These are phyloP conservation scores for Saccharomycopsis sp. DNA, from an alignment of 805 yeast species.

Conservation along the genomic window DNA sequence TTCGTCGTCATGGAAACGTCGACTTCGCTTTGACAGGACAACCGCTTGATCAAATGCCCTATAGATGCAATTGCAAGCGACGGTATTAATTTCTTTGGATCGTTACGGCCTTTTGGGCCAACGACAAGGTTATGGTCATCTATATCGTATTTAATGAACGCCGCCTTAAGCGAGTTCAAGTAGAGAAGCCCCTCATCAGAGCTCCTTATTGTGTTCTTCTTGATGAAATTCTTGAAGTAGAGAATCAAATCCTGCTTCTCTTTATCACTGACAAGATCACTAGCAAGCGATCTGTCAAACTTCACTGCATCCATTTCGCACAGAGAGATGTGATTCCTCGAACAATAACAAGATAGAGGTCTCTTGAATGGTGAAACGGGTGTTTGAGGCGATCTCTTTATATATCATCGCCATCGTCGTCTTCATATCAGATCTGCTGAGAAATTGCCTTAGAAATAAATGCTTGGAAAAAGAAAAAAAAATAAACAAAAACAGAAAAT, in stretches of 20 bases:
- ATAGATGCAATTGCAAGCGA: constrained; percentile 10
- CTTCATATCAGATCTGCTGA: no score
- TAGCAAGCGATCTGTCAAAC: constrained; percentile 1
- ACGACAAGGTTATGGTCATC: not conserved
- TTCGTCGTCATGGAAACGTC: constrained; percentile 5
- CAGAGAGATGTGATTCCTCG: no score
- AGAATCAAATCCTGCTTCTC: constrained; percentile 2
- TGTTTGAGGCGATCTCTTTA: no score
- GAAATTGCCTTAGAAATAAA: no score
- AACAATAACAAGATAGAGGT: no score
- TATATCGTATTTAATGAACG: not conserved
- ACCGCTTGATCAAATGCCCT: constrained; percentile 13
- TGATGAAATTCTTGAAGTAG: constrained; percentile 12
- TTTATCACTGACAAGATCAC: not conserved
- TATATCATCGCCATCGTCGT: no score
- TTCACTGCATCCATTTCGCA: not conserved
- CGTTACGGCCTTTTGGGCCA: not conserved
- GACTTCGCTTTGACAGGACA: constrained; percentile 12
- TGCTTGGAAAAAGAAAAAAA: no score
- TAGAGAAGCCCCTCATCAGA: constrained; percentile 8
- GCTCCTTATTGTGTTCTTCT: constrained; percentile 9
- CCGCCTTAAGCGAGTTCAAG: not conserved
- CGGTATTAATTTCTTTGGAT: not conserved
- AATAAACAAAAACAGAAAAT: not conserved
- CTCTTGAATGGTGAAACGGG: no score